A percentile compares a stretch with the other conserved stretches of the same genome.
Conservation (phyloP, 305 asterid genomes). For the Solanum hybrid region DNA sequence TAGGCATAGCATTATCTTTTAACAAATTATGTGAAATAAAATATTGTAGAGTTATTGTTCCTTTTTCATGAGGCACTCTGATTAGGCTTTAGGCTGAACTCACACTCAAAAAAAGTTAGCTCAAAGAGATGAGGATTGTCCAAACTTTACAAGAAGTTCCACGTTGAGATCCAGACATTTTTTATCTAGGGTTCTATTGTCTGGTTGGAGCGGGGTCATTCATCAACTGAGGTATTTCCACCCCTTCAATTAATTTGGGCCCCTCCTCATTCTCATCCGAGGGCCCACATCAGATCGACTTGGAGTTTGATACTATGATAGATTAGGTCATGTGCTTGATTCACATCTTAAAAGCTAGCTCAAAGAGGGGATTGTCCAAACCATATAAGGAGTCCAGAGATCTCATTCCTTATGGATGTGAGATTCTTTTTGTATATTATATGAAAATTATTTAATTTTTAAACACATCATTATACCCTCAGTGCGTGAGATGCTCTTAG, state of each 20-base stretch:
- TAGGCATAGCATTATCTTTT: not conserved
- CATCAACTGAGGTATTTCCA: not conserved
- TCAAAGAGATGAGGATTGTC: not conserved
- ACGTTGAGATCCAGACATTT: accelerated
- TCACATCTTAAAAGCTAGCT: not conserved
- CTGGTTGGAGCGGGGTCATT: not conserved
- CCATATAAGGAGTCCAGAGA: not conserved
- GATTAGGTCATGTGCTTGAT: not conserved
- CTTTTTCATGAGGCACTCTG: not conserved
- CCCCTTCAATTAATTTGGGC: not conserved
- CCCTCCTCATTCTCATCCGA: not conserved
- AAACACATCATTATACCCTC: not conserved
- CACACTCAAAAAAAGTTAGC: not conserved
- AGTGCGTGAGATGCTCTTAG: not conserved
- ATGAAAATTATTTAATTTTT: not conserved
- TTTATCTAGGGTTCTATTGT: not conserved
- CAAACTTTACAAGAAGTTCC: not conserved
- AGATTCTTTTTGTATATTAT: not conserved
- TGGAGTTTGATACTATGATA: not conserved
- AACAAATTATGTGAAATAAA: not conserved
- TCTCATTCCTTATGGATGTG: not conserved
- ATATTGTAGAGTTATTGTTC: not conserved
- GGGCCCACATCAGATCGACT: not conserved
- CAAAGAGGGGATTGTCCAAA: not conserved
- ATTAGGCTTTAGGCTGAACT: not conserved